A percentile compares a stretch with the other conserved stretches of the same genome.
Conservation (phyloP, 306 rosid species). For the Delonix regia region DNA sequence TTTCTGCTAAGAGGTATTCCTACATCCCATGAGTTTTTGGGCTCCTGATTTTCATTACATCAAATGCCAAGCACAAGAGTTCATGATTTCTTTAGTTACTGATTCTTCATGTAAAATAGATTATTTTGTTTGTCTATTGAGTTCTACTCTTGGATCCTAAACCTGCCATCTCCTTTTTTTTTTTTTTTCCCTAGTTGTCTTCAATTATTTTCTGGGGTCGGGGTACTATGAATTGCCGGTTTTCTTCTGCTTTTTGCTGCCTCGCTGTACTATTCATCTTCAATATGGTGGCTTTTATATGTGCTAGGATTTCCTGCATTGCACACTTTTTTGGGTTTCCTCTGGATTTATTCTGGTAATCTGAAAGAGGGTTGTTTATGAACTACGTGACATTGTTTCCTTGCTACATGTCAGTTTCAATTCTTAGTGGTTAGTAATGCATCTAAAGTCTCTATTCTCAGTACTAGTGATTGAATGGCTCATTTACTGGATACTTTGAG, state of each 20-base stretch:
- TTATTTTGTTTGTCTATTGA: constrained; percentile 18
- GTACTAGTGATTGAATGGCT: background rate
- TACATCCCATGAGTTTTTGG: constrained; percentile 14
- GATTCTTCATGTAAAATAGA: constrained; percentile 15
- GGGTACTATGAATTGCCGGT: background rate
- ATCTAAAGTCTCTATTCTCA: background rate
- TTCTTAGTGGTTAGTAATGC: background rate
- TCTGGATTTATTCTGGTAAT: background rate
- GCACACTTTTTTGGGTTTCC: background rate
- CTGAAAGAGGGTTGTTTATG: background rate
- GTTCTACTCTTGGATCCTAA: background rate
- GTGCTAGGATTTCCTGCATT: background rate
- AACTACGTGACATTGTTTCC: background rate
- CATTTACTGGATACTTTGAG: background rate
- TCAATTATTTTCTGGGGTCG: background rate
- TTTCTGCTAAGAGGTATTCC: constrained; percentile 32
- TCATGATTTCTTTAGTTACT: constrained; percentile 36
- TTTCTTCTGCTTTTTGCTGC: constrained; percentile 9
- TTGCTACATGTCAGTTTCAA: background rate
- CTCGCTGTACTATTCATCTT: background rate
- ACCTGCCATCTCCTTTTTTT: background rate
- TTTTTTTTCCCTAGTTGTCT: background rate
- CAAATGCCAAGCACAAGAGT: constrained; percentile 9
- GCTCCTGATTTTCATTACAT: constrained; percentile 20
- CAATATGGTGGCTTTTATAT: background rate